These are phyloP conservation scores for Moesziomyces parantarcticus DNA, from an alignment of 1,284 basidiomycete genomes.

Conservation along the genomic window DNA sequence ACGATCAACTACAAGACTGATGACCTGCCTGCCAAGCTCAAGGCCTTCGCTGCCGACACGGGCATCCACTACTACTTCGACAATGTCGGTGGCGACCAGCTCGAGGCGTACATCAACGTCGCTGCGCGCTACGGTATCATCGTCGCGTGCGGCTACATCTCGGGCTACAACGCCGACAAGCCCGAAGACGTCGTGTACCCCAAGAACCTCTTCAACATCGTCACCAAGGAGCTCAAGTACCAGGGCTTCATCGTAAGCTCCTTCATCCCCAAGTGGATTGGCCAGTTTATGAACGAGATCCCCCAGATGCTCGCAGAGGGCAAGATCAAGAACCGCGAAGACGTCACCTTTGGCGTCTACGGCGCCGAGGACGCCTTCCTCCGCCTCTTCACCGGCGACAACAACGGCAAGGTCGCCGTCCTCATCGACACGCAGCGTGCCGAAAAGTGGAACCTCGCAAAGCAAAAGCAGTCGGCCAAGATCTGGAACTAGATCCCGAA, in stretches of 20 bases:
- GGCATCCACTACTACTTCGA: slow-evolving; percentile 56
- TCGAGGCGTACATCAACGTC: slow-evolving; percentile 47
- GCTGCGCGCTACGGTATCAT: slow-evolving; percentile 52
- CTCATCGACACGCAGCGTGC: slow-evolving; percentile 47
- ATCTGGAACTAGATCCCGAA: slow-evolving; percentile 38
- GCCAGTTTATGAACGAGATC: slow-evolving; percentile 35
- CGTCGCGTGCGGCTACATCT: slow-evolving; percentile 50
- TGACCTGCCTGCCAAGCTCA: slow-evolving; percentile 69
- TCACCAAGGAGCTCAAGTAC: slow-evolving; percentile 47
- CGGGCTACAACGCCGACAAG: slow-evolving; percentile 49
- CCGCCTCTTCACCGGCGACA: slow-evolving; percentile 47
- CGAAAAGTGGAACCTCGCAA: slow-evolving; percentile 42
- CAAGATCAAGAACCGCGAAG: slow-evolving; percentile 43
- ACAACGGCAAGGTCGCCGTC: slow-evolving; percentile 45
- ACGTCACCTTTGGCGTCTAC: slow-evolving; percentile 46
- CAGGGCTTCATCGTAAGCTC: slow-evolving; percentile 43
- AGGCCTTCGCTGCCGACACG: slow-evolving; percentile 38
- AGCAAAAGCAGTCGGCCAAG: slow-evolving; percentile 29
- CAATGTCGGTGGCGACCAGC: slow-evolving; percentile 55
- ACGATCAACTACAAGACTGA: slow-evolving; percentile 86
- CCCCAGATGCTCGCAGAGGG: slow-evolving; percentile 46
- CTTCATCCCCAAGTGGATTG: slow-evolving; percentile 42
- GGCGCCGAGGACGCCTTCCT: slow-evolving; percentile 49
- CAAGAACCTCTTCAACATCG: slow-evolving; percentile 52
- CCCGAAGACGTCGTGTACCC: slow-evolving; percentile 45